Evolutionary conservation across 306 rosid species (phyloP), one percentile per base, ranked within the genome.

Genomic region (Mimosa bimucronata): DNA sequence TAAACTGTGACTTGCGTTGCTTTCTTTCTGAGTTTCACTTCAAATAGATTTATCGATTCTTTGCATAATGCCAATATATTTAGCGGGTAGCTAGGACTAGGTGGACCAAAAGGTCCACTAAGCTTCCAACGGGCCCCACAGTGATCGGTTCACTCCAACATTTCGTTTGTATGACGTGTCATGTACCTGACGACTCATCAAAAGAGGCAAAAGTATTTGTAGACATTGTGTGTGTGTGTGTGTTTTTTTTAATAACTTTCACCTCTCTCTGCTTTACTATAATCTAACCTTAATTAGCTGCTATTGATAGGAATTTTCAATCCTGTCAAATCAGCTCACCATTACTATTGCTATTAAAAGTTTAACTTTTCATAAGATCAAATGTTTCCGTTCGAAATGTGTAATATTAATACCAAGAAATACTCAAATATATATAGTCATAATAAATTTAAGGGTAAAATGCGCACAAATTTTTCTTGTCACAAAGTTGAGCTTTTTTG

Each of bases 61-160:
- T 25, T 60, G 34, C 19, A 60, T 60, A 4, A 10, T 58, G 29
- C 15, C 4, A 60, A 12, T 25, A 26, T 26, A 13, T 60, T 60
- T 60, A 60, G 37, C 66, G 26, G 29, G 15, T 9, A 23, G 13
- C 30, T 25, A 55, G 25, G 38, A 34, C 62, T 25, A 60, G 26
- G 70, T 23, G 70, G 57, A 75, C 57, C 79, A 58, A 58, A 74
- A 41, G 67, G 70, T 75, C 70, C 79, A 60, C 64, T 75, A 40
- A 23, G 23, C 28, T 53, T 55, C 50, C 77, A 16, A 41, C 52
- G n/a, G 74, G 2, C 55, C 55, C 55, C 55, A 42, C 57, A 44
- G 6, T 21, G 28, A 21, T 42, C 21, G 18, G 38, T 44, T 44
- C 55, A 44, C n/a, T 26, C 57, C 31, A 58, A 25, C 38, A 42